Evolutionary conservation across 2,329 filamentous ascomycete species (phyloP).

Genomic region (Trichothecium roseum): DNA sequence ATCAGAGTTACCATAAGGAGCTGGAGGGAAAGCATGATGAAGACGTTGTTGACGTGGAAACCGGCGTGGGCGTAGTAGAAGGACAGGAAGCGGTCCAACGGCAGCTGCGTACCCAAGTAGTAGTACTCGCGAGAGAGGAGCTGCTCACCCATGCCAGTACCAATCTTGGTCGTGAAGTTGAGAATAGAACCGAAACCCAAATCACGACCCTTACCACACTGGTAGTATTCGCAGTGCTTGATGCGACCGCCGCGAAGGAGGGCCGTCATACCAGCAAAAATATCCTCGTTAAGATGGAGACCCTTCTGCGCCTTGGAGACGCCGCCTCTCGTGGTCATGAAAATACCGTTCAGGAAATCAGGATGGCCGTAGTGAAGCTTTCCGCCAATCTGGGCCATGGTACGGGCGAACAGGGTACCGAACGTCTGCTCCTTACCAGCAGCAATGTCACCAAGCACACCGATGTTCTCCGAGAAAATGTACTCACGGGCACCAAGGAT

Average conservation of each 20-base stretch:
- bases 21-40: conserved; percentile 98
- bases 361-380: conserved; percentile 99
- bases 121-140: conserved; percentile 99
- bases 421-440: conserved; percentile 99
- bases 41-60: conserved; percentile 99
- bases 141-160: conserved; percentile 99
- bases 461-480: conserved; percentile 99
- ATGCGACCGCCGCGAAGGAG: conserved; percentile 92
- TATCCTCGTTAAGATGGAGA: conserved; percentile 99
- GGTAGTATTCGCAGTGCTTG: conserved; percentile 99
- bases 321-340: conserved; percentile 97
- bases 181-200: conserved; percentile 97
- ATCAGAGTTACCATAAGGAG: conserved; percentile 94
- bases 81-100: conserved; percentile 92
- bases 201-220: conserved; percentile 99
- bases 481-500: conserved; percentile 99
- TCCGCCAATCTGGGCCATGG: conserved; percentile 89
- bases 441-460: conserved; percentile 95
- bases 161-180: conserved; percentile 99
- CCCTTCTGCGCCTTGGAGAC: conserved; percentile 99
- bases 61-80: conserved; percentile 99
- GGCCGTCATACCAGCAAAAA: conserved; percentile 98
- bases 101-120: conserved; percentile 93
- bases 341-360: conserved; percentile 98
- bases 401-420: conserved; percentile 96